Evolutionary conservation across 352 stramenopile species (phyloP).

Genomic region (Sclerospora graminicola): DNA sequence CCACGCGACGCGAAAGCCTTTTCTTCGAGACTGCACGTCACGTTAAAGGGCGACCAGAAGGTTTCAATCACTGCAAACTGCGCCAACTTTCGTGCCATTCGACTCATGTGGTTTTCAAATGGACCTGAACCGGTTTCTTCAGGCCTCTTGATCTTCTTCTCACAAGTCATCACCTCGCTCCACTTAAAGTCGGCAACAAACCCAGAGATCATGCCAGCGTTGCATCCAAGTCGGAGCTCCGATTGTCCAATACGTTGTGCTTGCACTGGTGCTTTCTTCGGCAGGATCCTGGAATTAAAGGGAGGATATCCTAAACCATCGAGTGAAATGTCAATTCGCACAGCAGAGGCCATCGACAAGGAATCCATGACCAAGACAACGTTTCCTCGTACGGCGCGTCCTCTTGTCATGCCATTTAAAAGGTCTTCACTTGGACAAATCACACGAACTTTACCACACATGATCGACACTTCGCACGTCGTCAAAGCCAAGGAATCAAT

Average conservation of each 20-base stretch:
- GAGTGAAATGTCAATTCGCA: slow-evolving; percentile 44
- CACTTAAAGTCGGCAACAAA: slow-evolving; percentile 23
- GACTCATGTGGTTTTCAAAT: slow-evolving; percentile 28
- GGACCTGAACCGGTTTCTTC: slow-evolving; percentile 8
- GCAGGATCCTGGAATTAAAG: slow-evolving; percentile 61
- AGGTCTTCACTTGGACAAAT: slow-evolving; percentile 36
- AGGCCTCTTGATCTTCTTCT: neutral
- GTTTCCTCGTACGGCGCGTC: slow-evolving; percentile 9
- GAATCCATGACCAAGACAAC: slow-evolving; percentile 43
- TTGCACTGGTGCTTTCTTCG: slow-evolving; percentile 32
- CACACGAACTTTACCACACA: slow-evolving; percentile 38
- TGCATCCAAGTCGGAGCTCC: slow-evolving; percentile 28
- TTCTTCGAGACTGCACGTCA: slow-evolving; percentile 32
- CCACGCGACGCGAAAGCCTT: slow-evolving; percentile 3
- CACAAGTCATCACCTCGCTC: neutral
- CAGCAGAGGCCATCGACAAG: slow-evolving; percentile 27
- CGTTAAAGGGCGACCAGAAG: slow-evolving; percentile 43
- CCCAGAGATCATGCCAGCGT: slow-evolving; percentile 40
- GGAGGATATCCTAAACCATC: slow-evolving; percentile 66
- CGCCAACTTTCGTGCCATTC: slow-evolving; percentile 3
- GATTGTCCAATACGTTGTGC: slow-evolving; percentile 37
- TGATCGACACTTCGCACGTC: slow-evolving; percentile 35
- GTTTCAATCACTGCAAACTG: slow-evolving; percentile 16
- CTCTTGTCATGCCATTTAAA: slow-evolving; percentile 16
- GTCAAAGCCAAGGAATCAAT: slow-evolving; percentile 1